phyloP scores from a whole-genome alignment of 768 basidiomycete species.

The Mycena leptocephala region DNA sequence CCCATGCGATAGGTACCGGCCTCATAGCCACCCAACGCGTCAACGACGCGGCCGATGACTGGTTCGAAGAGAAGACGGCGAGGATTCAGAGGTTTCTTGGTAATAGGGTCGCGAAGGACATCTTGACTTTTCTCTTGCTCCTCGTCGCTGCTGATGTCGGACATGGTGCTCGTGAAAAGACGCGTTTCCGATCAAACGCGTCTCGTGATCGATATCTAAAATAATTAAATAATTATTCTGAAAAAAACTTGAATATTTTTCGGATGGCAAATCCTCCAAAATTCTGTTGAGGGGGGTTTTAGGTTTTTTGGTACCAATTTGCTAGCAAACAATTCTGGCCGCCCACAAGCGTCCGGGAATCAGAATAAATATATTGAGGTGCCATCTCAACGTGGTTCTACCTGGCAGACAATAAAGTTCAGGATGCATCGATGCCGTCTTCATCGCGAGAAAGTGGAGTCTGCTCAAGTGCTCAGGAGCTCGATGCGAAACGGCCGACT shows the following conservation, averaged over 20 bases:
- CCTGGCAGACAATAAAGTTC: not conserved
- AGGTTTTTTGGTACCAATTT: too few species aligned
- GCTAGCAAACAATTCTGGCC: too few species aligned
- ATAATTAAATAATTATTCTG: not conserved
- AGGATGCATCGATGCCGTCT: not conserved
- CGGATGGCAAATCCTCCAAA: too few species aligned
- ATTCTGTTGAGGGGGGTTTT: not conserved
- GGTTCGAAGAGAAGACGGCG: constrained; percentile 73
- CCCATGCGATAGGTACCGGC: constrained; percentile 80
- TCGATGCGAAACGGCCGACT: not conserved
- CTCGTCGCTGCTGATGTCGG: constrained; percentile 30
- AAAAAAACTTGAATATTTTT: too few species aligned
- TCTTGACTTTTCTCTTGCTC: constrained; percentile 11
- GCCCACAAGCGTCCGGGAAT: not conserved
- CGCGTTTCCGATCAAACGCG: not conserved
- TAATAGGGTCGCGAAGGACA: constrained; percentile 26
- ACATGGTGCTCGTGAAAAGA: constrained; percentile 27
- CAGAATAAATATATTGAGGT: not conserved
- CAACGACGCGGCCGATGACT: constrained; percentile 81
- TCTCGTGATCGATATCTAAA: not conserved
- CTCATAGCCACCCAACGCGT: constrained; percentile 87
- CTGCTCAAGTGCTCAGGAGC: not conserved
- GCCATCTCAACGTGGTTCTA: not conserved
- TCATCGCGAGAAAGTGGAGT: not conserved
- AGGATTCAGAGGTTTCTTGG: constrained; percentile 28